These are phyloP conservation scores for Spiraea crenata DNA, from an alignment of 331 rosid species.

Conservation along the genomic window DNA sequence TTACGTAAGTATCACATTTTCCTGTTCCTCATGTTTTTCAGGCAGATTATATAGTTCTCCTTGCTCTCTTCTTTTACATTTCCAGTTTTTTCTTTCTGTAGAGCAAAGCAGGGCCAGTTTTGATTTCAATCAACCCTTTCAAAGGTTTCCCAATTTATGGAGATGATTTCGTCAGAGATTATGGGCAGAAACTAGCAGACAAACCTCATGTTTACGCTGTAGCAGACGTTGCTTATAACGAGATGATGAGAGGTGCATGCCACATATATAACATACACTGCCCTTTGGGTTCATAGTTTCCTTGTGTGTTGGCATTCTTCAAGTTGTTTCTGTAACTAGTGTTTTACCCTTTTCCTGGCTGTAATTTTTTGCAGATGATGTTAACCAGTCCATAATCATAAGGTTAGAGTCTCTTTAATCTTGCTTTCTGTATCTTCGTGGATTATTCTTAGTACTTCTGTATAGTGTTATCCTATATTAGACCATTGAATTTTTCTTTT, in stretches of 20 bases:
- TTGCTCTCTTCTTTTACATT: constrained; percentile 24
- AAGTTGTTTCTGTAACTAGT: constrained; percentile 25
- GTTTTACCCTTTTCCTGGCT: constrained; percentile 28
- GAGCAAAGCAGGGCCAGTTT: constrained; percentile 91
- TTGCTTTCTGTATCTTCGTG: constrained; percentile 17
- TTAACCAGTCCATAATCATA: constrained; percentile 84
- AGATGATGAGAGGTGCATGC: constrained; percentile 78
- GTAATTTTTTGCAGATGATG: constrained; percentile 64
- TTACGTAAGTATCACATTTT: constrained; percentile 55
- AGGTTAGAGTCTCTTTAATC: constrained; percentile 54
- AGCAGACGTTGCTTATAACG: constrained; percentile 74
- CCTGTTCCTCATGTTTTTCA: constrained; percentile 17
- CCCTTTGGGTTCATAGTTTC: background rate
- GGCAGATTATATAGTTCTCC: constrained; percentile 13
- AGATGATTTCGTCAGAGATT: constrained; percentile 57
- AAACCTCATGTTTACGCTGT: constrained; percentile 82
- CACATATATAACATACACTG: constrained; percentile 16
- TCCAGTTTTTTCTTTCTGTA: constrained; percentile 43
- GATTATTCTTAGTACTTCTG: constrained; percentile 7
- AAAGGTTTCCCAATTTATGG: constrained; percentile 66
- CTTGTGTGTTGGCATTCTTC: constrained; percentile 17
- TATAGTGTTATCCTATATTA: background rate
- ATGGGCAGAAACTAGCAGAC: constrained; percentile 51
- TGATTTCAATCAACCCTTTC: constrained; percentile 86
- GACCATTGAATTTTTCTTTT: background rate